Evolutionary conservation across 176 grass and related monocot genomes (phyloP).

Genomic region (Panicum miliaceum): DNA sequence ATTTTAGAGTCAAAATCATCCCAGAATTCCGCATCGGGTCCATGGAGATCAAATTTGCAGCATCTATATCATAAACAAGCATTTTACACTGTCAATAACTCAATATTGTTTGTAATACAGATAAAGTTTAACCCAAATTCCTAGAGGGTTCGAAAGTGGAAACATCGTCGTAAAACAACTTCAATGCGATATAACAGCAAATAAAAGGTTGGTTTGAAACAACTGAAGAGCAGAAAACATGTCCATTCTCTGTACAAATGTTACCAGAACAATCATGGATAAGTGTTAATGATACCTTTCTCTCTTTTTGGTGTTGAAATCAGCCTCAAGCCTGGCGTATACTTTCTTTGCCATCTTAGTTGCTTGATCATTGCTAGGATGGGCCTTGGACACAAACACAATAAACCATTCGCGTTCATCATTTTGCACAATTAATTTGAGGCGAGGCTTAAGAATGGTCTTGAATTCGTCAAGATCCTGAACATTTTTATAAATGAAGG

Average conservation of each 20-base stretch:
- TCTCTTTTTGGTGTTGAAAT: conserved; percentile 97
- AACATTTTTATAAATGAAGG: conserved; percentile 30
- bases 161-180: conserved; percentile 27
- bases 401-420: conserved; percentile 99
- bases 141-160: conserved; percentile 19
- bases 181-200: background rate
- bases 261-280: conserved; percentile 18
- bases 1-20: conserved; percentile 96
- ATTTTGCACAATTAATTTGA: conserved; percentile 99
- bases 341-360: conserved; percentile 97
- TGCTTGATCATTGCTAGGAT: conserved; percentile 89
- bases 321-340: conserved; percentile 86
- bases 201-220: conserved; percentile 16
- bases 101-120: conserved; percentile 3
- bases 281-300: conserved; percentile 66
- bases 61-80: conserved; percentile 58
- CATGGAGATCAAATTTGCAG: conserved; percentile 97
- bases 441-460: conserved; percentile 92
- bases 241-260: conserved; percentile 23
- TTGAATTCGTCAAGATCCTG: conserved; percentile 99
- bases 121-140: conserved; percentile 9
- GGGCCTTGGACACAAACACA: conserved; percentile 90
- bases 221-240: background rate
- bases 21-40: conserved; percentile 82
- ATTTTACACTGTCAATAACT: conserved; percentile 32